phyloP scores from a whole-genome alignment of 441 rosid genomes.

The Gossypium armourianum region DNA sequence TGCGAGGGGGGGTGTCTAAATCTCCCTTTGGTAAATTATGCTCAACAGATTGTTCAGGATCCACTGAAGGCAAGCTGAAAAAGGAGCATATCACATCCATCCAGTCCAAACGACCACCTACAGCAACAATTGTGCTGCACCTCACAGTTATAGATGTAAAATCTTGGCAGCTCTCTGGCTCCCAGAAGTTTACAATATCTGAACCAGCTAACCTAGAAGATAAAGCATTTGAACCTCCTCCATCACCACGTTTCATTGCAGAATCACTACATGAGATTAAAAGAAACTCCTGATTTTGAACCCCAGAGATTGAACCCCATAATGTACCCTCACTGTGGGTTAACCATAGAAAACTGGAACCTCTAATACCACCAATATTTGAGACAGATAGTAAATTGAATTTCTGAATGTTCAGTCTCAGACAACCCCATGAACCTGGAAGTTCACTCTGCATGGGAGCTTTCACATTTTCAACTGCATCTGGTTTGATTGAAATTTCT shows the following conservation, averaged over 20 bases:
- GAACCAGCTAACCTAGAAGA: constrained; percentile 81
- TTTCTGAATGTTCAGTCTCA: constrained; percentile 53
- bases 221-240: constrained; percentile 82
- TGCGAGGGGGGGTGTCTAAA: constrained; percentile 24
- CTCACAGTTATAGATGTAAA: constrained; percentile 52
- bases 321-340: constrained; percentile 72
- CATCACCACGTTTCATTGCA: constrained; percentile 82
- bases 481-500: constrained; percentile 60
- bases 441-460: constrained; percentile 68
- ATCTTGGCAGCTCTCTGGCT: constrained; percentile 42
- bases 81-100: constrained; percentile 59
- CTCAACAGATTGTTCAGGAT: constrained; percentile 28
- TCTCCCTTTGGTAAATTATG: constrained; percentile 28
- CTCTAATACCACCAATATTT: constrained; percentile 56
- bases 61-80: constrained; percentile 42
- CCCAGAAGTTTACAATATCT: constrained; percentile 56
- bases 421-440: constrained; percentile 73
- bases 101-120: constrained; percentile 96
- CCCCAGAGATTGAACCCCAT: constrained; percentile 59
- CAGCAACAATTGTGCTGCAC: constrained; percentile 74
- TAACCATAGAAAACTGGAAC: constrained; percentile 67
- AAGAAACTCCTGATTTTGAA: constrained; percentile 51
- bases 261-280: constrained; percentile 79
- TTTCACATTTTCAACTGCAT: constrained; percentile 35
- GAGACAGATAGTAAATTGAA: constrained; percentile 56